Evolutionary conservation across 345 rosid species (phyloP), one percentile per base, ranked within the genome.

Genomic region (Raphanus sativus): DNA sequence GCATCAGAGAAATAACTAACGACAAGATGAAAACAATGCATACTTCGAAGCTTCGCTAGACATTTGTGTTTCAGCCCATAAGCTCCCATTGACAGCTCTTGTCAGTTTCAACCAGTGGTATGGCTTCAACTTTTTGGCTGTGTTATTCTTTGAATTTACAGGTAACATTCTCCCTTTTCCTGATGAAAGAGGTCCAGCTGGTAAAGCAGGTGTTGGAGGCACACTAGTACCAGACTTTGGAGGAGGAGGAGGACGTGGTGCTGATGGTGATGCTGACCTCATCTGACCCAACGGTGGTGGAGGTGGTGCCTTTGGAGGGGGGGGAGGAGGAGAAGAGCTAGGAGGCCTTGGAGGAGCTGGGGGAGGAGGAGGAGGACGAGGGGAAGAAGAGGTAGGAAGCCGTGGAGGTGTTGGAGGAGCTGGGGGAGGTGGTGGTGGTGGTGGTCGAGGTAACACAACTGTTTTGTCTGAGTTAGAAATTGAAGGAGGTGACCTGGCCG

Each of bases 21-120:
- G 8, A 67, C 15, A 80, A 59, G 6, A 48, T 62, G 65, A 76
- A 73, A 76, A 73, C 64, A 71, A 77, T 67, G 81, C 87, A 13
- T 86, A 94, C 98, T 87, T 90, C 24, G 97, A 82, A 71, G 89
- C 88, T 82, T 94, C 96, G 73, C 92, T 90, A 71, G 87, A 78
- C 83, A 90, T 94, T 81, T 89, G 96, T 64, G 98, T 80, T 83
- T 94, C 98, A 30, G 97, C 98, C 98, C 98, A 94, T 69, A 94
- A 85, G 81, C 98, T 94, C 81, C 98, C 98, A 71, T 86, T 89
- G 17, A 90, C 92, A 32, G 97, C 97, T 89, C 92, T 94, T 62
- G 93, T 81, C 67, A 94, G 75, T 86, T 94, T 94, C 86, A 94
- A 83, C 98, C 98, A 94, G 84, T 94, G 98, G 84, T 91, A 82